A percentile compares a stretch with the other conserved stretches of the same genome.
phyloP scores from a whole-genome alignment of 768 basidiomycete genomes.

The Xerocomellus dryophilus region DNA sequence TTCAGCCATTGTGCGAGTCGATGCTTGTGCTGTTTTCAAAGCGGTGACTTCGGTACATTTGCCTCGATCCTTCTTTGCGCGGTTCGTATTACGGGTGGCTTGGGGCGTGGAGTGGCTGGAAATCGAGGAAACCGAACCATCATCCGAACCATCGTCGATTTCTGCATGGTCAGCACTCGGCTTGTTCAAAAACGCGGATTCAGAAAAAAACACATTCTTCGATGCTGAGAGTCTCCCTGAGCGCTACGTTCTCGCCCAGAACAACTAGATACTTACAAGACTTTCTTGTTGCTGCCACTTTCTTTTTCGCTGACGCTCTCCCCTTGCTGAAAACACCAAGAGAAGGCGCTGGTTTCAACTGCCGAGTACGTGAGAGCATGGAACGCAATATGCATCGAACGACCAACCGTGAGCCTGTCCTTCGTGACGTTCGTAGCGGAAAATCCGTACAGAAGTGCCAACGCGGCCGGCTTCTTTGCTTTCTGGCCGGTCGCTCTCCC shows the following conservation, averaged over 20 bases:
- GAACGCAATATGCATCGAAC: background rate
- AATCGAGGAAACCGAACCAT: constrained; percentile 14
- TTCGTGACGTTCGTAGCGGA: constrained; percentile 37
- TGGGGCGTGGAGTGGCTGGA: constrained; percentile 17
- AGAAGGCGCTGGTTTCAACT: constrained; percentile 31
- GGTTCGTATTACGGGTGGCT: constrained; percentile 2
- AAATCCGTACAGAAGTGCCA: constrained; percentile 39
- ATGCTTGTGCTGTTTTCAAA: background rate
- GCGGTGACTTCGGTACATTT: background rate
- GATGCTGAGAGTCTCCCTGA: constrained; percentile 10
- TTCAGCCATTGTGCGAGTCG: constrained; percentile 12
- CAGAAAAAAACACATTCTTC: constrained; percentile 41
- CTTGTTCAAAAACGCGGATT: constrained; percentile 43
- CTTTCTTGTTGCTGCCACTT: constrained; percentile 7
- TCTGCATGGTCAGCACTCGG: constrained; percentile 9
- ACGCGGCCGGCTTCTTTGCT: constrained; percentile 25
- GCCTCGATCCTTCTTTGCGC: background rate
- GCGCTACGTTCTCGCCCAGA: background rate
- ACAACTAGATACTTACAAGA: constrained; percentile 11
- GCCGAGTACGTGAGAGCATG: constrained; percentile 1
- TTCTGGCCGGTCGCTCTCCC: constrained; percentile 17
- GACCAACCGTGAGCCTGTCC: constrained; percentile 35
- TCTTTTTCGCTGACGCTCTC: constrained; percentile 32
- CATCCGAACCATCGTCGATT: constrained; percentile 3
- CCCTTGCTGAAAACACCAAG: constrained; percentile 40